A percentile compares a stretch with the other conserved stretches of the same genome.
Evolutionary conservation across 495 filamentous ascomycete genomes (phyloP).

Genomic region (Lepidopterella palustris): DNA sequence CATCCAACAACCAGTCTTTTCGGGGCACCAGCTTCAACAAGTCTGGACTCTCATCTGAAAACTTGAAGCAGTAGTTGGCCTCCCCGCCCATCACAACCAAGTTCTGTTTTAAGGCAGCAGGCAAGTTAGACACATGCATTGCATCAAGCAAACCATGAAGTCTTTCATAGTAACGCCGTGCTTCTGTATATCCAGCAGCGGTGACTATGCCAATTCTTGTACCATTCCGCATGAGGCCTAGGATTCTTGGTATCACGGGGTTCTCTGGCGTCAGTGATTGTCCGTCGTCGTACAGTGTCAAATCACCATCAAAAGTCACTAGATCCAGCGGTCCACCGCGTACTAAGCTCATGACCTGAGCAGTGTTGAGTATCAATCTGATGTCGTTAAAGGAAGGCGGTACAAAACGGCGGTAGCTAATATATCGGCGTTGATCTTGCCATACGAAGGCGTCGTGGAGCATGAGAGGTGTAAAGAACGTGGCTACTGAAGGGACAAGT

Average conservation of each 20-base stretch:
- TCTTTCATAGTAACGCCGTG: constrained; percentile 71
- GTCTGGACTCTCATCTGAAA: constrained; percentile 48
- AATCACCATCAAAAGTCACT: constrained; percentile 94
- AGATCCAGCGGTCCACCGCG: constrained; percentile 63
- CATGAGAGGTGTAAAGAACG: constrained; percentile 81
- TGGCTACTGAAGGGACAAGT: constrained; percentile 80
- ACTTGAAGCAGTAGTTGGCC: constrained; percentile 82
- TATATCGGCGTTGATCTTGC: constrained; percentile 77
- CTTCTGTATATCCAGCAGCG: constrained; percentile 89
- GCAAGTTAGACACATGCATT: constrained; percentile 60
- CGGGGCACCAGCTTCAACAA: constrained; percentile 57
- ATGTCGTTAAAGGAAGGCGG: constrained; percentile 98
- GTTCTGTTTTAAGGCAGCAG: constrained; percentile 58
- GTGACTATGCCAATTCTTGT: constrained; percentile 91
- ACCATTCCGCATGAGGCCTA: constrained; percentile 54
- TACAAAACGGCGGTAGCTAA: constrained; percentile 88
- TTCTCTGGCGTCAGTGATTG: constrained; percentile 64
- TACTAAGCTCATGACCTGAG: constrained; percentile 81
- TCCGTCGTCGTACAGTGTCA: constrained; percentile 94
- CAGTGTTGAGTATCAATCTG: constrained; percentile 85
- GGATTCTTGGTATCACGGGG: constrained; percentile 71
- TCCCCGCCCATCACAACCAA: constrained; percentile 84
- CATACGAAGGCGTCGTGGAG: constrained; percentile 86
- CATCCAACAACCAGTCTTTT: constrained; percentile 70
- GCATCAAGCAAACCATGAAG: constrained; percentile 80